Conservation (phyloP, 495 filamentous ascomycete species). For the Symbiotaphrina buchneri region DNA sequence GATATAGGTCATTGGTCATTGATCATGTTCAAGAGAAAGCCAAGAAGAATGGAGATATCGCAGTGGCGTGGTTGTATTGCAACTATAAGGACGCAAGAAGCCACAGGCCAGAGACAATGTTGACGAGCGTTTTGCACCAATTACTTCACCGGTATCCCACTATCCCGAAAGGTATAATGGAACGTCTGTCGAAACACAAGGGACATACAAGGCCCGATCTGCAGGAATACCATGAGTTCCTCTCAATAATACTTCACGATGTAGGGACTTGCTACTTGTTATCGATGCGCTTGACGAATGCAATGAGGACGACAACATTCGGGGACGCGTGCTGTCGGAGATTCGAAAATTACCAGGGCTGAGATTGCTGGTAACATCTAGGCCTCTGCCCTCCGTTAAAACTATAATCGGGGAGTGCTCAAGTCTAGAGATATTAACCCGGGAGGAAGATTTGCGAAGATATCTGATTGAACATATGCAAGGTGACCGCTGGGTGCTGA, state of each 20-base stretch:
- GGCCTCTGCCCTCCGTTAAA: conserved; percentile 7
- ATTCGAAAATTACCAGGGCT: conserved; percentile 3
- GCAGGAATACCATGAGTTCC: background rate
- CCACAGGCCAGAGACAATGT: conserved; percentile 4
- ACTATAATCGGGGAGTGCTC: conserved; percentile 5
- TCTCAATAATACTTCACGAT: background rate
- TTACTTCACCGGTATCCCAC: background rate
- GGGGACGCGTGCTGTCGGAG: conserved; percentile 5
- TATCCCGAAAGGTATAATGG: background rate
- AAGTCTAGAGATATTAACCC: conserved; percentile 11
- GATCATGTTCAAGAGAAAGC: background rate
- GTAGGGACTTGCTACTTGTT: conserved; percentile 1
- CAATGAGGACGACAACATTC: conserved; percentile 3
- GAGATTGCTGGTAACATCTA: conserved; percentile 12
- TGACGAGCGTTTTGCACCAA: conserved; percentile 5
- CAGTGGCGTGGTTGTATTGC: conserved; percentile 5
- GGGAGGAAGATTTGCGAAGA: conserved; percentile 11
- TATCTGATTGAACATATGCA: conserved; percentile 11
- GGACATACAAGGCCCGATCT: background rate
- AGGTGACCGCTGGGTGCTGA: conserved; percentile 3
- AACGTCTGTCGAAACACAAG: background rate
- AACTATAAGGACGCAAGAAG: conserved; percentile 5
- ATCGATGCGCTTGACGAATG: conserved; percentile 13
- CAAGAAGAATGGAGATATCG: background rate
- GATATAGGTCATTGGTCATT: conserved; percentile 1